Evolutionary conservation across 139 green algal species (phyloP).

Genomic region (Chlamydomonas sp.): DNA sequence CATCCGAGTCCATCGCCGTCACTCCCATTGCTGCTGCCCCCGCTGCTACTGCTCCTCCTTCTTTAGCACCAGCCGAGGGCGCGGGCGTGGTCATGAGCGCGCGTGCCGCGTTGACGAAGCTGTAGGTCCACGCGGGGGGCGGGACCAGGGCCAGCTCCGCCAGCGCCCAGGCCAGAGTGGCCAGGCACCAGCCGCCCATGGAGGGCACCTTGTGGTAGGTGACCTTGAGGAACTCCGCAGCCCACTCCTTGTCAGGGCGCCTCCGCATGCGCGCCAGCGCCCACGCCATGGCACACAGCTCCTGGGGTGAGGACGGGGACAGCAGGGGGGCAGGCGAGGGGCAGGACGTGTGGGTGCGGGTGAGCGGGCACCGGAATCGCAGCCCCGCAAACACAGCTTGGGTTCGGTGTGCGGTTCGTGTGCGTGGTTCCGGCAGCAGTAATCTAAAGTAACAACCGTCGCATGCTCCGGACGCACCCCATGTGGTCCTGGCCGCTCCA

Average conservation of each 20-base stretch:
- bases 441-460: too few relatives aligned
- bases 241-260: slow-evolving; percentile 44
- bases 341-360: neutral
- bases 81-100: neutral
- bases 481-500: too few relatives aligned
- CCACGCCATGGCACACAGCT: slow-evolving; percentile 54
- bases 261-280: slow-evolving; percentile 43
- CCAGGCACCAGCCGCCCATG: slow-evolving; percentile 40
- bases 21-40: neutral
- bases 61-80: neutral
- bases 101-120: slow-evolving; percentile 37
- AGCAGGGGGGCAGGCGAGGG: neutral
- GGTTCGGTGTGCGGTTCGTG: too few relatives aligned
- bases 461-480: too few relatives aligned
- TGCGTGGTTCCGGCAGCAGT: too few relatives aligned
- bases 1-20: too few relatives aligned
- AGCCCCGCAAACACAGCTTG: neutral
- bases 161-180: slow-evolving; percentile 46
- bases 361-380: neutral
- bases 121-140: slow-evolving; percentile 54
- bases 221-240: slow-evolving; percentile 54
- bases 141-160: slow-evolving; percentile 39
- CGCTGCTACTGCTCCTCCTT: neutral
- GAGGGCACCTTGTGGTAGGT: slow-evolving; percentile 47
- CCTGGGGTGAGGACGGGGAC: neutral